Evolutionary conservation across 805 yeast species (phyloP).

Genomic region (Saccharomyces mikatae): DNA sequence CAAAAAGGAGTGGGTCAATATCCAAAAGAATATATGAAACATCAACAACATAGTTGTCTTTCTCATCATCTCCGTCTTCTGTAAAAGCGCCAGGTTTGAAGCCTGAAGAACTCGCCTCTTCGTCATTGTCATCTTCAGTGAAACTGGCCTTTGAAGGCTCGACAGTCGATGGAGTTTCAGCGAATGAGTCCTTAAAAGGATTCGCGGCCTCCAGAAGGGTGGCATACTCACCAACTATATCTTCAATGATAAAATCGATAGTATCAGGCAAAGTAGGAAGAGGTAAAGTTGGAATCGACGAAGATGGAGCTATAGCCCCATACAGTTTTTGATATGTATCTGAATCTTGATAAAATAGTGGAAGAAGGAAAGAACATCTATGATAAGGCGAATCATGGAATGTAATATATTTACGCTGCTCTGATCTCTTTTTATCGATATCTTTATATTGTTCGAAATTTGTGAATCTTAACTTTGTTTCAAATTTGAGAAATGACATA

Average conservation of each 20-base stretch:
- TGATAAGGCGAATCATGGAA: slow-evolving; percentile 79
- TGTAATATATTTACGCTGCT: slow-evolving; percentile 60
- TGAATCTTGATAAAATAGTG: slow-evolving; percentile 39
- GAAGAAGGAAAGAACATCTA: slow-evolving; percentile 64
- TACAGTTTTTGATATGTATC: slow-evolving; percentile 38
- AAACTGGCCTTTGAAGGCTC: background rate
- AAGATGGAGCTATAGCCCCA: slow-evolving; percentile 50
- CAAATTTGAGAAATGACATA: slow-evolving; percentile 34
- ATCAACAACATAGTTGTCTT: slow-evolving; percentile 31
- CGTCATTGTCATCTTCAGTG: background rate
- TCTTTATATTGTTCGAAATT: slow-evolving; percentile 49
- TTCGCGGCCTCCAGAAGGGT: slow-evolving; percentile 2
- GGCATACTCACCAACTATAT: slow-evolving; percentile 25
- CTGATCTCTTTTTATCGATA: slow-evolving; percentile 34
- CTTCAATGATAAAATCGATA: slow-evolving; percentile 35
- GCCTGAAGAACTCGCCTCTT: background rate
- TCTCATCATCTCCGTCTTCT: background rate
- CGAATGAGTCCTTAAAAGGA: background rate
- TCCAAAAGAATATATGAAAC: slow-evolving; percentile 39
- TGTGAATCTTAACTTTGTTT: slow-evolving; percentile 53
- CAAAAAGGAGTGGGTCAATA: slow-evolving; percentile 30
- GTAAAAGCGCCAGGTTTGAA: background rate
- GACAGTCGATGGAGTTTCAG: background rate
- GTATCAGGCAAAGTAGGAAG: slow-evolving; percentile 49
- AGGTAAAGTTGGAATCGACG: slow-evolving; percentile 56